A percentile compares a stretch with the other conserved stretches of the same genome.
Evolutionary conservation across 2,329 filamentous ascomycete species (phyloP).

Genomic region (Scorias spongiosa): DNA sequence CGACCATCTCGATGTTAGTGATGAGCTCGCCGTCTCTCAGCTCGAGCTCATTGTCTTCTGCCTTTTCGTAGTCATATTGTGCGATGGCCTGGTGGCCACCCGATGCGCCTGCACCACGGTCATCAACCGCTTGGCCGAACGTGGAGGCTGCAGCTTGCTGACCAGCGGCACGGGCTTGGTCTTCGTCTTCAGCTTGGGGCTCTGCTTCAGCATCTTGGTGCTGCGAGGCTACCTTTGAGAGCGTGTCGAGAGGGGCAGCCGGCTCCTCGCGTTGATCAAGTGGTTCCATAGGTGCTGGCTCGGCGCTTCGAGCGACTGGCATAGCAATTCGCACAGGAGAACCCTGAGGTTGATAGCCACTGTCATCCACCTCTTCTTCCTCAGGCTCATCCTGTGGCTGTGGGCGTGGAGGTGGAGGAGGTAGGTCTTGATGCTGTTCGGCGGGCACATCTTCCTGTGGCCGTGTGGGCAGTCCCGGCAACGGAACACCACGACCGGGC

Average conservation of each 20-base stretch:
- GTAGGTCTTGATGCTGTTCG: constrained; percentile 35
- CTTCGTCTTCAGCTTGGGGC: constrained; percentile 42
- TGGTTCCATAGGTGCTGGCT: constrained; percentile 41
- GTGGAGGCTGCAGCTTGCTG: constrained; percentile 29
- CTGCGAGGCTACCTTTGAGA: constrained; percentile 46
- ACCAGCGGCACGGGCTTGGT: constrained; percentile 38
- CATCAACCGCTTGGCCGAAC: constrained; percentile 28
- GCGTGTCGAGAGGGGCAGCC: constrained; percentile 27
- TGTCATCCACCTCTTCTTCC: constrained; percentile 18
- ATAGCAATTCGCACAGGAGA: constrained; percentile 79
- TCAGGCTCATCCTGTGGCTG: constrained; percentile 17
- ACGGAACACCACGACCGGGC: constrained; percentile 49
- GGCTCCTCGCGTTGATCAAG: neutral
- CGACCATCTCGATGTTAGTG: constrained; percentile 89
- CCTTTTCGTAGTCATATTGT: constrained; percentile 93
- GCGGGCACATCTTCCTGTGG: constrained; percentile 37
- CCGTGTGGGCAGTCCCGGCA: constrained; percentile 58
- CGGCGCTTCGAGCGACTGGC: constrained; percentile 55
- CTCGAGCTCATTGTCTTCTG: constrained; percentile 92
- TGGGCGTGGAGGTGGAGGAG: constrained; percentile 26
- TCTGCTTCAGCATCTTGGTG: constrained; percentile 53
- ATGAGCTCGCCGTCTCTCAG: constrained; percentile 78
- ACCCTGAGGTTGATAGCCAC: constrained; percentile 32
- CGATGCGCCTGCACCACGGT: constrained; percentile 20
- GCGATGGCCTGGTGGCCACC: constrained; percentile 61